Evolutionary conservation across 2,329 filamentous ascomycete species (phyloP).

Genomic region (Coniochaeta pulveracea): DNA sequence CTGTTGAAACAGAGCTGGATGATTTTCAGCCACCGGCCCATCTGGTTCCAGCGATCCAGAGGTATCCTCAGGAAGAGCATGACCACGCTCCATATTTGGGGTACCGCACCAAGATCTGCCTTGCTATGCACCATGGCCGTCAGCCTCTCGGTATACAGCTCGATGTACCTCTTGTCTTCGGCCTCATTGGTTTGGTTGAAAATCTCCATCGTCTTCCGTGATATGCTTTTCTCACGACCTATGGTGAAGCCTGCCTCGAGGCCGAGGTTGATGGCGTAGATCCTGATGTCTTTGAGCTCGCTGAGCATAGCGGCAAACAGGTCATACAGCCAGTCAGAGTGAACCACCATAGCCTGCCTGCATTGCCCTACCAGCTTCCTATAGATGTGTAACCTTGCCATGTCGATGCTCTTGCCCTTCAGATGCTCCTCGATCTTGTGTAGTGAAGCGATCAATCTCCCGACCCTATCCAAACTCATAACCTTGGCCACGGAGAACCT

Average conservation of each 20-base stretch:
- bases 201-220: constrained; percentile 55
- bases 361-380: constrained; percentile 64
- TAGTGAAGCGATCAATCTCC: constrained; percentile 58
- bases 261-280: constrained; percentile 63
- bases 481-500: constrained; percentile 60
- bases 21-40: constrained; percentile 63
- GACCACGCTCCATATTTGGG: constrained; percentile 80
- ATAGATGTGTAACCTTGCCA: constrained; percentile 69
- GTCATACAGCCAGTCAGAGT: constrained; percentile 71
- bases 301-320: constrained; percentile 76
- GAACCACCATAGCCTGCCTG: constrained; percentile 55
- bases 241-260: constrained; percentile 58
- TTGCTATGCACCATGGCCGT: constrained; percentile 56
- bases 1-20: constrained; percentile 80
- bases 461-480: constrained; percentile 61
- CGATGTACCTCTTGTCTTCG: constrained; percentile 53
- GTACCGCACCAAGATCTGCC: constrained; percentile 54
- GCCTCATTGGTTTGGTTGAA: constrained; percentile 37
- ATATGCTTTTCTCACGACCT: constrained; percentile 56
- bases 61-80: constrained; percentile 64
- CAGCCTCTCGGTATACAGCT: constrained; percentile 57
- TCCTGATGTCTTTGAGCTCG: constrained; percentile 62
- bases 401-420: constrained; percentile 70
- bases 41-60: constrained; percentile 59
- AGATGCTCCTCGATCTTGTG: constrained; percentile 63